Evolutionary conservation across 305 asterid genomes (phyloP).

Genomic region (Fraxinus greggii): DNA sequence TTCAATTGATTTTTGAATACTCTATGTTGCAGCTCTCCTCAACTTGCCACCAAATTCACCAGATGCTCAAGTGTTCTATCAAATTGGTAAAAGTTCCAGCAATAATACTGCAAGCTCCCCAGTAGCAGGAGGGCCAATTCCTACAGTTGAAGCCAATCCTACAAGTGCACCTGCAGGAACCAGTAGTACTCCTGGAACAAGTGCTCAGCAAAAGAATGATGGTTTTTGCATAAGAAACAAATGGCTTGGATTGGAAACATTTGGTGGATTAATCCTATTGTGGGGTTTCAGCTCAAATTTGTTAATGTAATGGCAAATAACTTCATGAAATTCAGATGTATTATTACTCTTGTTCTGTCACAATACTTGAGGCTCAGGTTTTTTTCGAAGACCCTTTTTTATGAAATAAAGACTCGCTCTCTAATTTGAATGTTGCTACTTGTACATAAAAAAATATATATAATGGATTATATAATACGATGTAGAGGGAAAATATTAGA

Average conservation of each 20-base stretch:
- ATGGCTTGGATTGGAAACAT: conserved; percentile 24
- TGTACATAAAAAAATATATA: too few relatives aligned
- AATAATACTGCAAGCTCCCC: conserved; percentile 34
- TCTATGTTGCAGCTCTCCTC: conserved; percentile 50
- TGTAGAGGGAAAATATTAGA: too few relatives aligned
- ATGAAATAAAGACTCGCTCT: neutral
- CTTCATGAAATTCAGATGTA: neutral
- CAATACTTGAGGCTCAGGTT: neutral
- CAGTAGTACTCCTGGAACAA: conserved; percentile 14
- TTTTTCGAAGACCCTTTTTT: neutral
- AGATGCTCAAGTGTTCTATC: conserved; percentile 73
- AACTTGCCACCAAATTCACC: conserved; percentile 72
- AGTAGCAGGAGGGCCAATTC: conserved; percentile 30
- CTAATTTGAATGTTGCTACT: neutral
- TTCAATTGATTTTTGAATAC: neutral
- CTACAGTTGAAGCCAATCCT: conserved; percentile 26
- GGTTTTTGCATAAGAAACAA: conserved; percentile 20
- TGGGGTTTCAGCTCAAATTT: neutral
- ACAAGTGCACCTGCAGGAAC: conserved; percentile 10
- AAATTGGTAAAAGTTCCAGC: conserved; percentile 29
- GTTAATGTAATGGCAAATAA: neutral
- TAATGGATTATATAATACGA: too few relatives aligned
- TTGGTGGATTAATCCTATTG: conserved; percentile 23
- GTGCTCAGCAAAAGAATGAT: conserved; percentile 26
- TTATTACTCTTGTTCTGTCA: neutral